Evolutionary conservation across 495 filamentous ascomycete genomes (phyloP).

Genomic region (Trypethelium eluteriae): DNA sequence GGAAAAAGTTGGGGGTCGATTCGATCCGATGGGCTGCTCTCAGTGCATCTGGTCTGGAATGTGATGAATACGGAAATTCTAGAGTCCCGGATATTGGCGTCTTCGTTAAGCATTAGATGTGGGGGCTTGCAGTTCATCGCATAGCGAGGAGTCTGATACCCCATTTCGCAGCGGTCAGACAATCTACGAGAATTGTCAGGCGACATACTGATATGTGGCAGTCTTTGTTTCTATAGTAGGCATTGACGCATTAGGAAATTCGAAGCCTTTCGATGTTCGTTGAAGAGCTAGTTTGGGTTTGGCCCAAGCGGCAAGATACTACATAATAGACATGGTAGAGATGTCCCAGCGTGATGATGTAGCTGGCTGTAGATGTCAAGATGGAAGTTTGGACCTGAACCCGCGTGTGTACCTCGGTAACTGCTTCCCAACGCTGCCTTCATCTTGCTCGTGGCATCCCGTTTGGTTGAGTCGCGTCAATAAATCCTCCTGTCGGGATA

Average conservation of each 20-base stretch:
- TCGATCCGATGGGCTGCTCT: conserved; percentile 31
- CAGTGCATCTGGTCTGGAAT: conserved; percentile 31
- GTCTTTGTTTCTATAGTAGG: no score
- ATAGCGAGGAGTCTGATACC: neutral
- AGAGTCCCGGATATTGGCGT: neutral
- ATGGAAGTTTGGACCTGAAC: no score
- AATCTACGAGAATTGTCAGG: neutral
- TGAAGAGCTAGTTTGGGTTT: no score
- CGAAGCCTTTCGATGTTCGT: no score
- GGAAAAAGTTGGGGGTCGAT: conserved; percentile 29
- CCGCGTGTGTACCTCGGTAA: no score
- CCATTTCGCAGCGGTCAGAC: neutral
- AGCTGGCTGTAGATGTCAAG: no score
- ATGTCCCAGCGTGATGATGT: no score
- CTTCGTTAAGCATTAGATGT: neutral
- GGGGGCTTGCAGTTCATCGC: neutral
- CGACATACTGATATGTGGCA: neutral
- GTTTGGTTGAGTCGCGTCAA: conserved; percentile 3
- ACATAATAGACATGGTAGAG: no score
- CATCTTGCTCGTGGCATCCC: neutral
- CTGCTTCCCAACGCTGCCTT: neutral
- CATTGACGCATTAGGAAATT: no score
- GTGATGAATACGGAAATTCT: conserved; percentile 19
- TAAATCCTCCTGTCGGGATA: neutral
- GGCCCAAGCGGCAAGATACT: no score